Base-by-base conservation (phyloP, 2,329 filamentous ascomycete genomes). In the Hypoxylon sp. region DNA sequence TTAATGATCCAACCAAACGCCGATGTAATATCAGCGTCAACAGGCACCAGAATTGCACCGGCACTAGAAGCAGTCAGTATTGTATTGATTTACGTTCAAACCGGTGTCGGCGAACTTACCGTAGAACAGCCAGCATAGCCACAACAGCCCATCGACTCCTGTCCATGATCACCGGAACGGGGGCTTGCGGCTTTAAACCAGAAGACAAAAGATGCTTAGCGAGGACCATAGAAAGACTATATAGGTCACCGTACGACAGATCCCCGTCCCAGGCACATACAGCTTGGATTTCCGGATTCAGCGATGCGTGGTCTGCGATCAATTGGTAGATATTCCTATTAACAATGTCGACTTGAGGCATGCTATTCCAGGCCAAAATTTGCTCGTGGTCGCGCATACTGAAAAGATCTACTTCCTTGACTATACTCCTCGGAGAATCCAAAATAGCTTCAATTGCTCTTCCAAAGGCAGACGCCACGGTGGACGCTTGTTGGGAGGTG, bases 81-180 rank as follows among this genome's bases (percentile, higher is more conserved):
- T 52, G 51, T 59, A 59, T 33, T 52, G 10, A 19, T 13, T 35
- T 35, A 8, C 48, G 5, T 29, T 55, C 58, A 47, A 50, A 73
- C 67, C 87, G 85, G 3, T 82, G 84, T 80, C 24, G 39, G 33
- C 0, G 9, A 88, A 89, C 89, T 62, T 84, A 83, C 78, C 92
- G 91, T 47, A 93, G 80, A 1, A 90, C 84, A 0, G 91, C 91
- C 19, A 94, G 82, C 67, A 94, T 90, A 5, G 90, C 86, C 42
- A 93, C 81, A 52, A 93, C 91, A 0, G 92, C 84, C 76, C 91
- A 86, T 13, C 89, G 80, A 19, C 87, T 92, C 79, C 93, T 94
- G 47, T 92, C 88, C 74, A 94, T 84, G 17, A 90, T 86, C 5
- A 94, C 83, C 4, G 89, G 89, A 1, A 94, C 85, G 3, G 91